These are phyloP conservation scores for Persicaria maculosa DNA, from an alignment of 148 eudicot species.

Conservation along the genomic window DNA sequence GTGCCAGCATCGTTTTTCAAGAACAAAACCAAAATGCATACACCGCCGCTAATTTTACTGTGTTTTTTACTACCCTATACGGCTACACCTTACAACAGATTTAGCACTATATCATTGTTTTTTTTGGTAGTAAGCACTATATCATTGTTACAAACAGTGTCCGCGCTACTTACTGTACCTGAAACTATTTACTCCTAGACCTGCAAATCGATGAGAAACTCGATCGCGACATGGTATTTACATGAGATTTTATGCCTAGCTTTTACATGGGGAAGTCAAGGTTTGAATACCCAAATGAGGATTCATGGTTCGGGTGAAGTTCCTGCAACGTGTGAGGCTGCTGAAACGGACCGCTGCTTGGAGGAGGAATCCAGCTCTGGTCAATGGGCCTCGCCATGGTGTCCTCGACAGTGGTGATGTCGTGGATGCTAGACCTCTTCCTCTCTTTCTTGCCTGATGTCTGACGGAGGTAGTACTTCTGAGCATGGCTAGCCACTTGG, in stretches of 20 bases:
- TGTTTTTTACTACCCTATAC: not conserved
- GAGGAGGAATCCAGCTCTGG: conserved; percentile 40
- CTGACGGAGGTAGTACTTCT: conserved; percentile 64
- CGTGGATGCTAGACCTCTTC: conserved; percentile 70
- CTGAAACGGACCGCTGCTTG: conserved; percentile 16
- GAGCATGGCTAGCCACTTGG: conserved; percentile 76
- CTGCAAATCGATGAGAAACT: not conserved
- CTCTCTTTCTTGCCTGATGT: conserved; percentile 68
- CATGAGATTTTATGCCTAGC: not conserved
- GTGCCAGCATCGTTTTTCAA: not conserved
- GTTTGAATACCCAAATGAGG: conserved; percentile 30
- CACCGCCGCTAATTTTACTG: not conserved
- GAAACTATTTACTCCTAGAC: not conserved
- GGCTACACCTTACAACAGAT: not conserved
- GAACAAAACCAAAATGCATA: not conserved
- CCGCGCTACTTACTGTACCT: not conserved
- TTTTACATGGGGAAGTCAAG: conserved; percentile 27
- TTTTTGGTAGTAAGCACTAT: not conserved
- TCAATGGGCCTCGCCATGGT: conserved; percentile 25
- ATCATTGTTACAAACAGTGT: not conserved
- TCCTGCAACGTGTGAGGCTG: conserved; percentile 21
- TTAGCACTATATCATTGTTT: not conserved
- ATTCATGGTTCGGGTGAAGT: conserved; percentile 38
- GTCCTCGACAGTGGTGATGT: conserved; percentile 57
- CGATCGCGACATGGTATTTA: not conserved